Percentiles rank a stretch among this genome's conserved stretches.
phyloP scores from a whole-genome alignment of 192 early-diverging fungal species.

The Coemansia sp. region DNA sequence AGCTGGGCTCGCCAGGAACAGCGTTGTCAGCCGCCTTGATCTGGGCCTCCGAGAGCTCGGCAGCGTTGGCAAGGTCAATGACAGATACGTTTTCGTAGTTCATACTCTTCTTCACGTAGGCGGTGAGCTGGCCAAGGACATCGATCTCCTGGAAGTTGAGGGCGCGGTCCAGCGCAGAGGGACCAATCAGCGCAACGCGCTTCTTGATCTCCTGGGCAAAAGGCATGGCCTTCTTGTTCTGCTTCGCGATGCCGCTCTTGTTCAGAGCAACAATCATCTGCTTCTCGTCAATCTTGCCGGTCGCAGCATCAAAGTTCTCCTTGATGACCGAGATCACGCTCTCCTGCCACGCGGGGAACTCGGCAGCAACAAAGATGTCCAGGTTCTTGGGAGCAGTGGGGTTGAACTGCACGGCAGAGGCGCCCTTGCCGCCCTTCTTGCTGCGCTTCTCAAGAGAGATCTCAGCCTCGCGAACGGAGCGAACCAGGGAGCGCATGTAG shows the following conservation, averaged over 20 bases:
- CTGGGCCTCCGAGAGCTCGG: slow-evolving; percentile 22
- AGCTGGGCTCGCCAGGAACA: slow-evolving; percentile 46
- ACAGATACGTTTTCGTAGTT: slow-evolving; percentile 57
- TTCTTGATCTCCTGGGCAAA: slow-evolving; percentile 92
- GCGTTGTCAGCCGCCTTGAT: slow-evolving; percentile 27
- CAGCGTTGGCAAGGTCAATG: slow-evolving; percentile 41
- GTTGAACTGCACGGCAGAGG: slow-evolving; percentile 52
- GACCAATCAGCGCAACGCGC: slow-evolving; percentile 62
- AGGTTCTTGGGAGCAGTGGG: slow-evolving; percentile 63
- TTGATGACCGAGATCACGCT: slow-evolving; percentile 55
- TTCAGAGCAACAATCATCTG: slow-evolving; percentile 66
- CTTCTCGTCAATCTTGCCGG: slow-evolving; percentile 66
- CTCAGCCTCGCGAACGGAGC: slow-evolving; percentile 79
- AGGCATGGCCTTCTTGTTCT: slow-evolving; percentile 94
- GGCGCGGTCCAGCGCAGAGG: slow-evolving; percentile 72
- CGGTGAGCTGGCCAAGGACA: slow-evolving; percentile 53
- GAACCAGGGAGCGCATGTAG: slow-evolving; percentile 74
- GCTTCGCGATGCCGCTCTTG: slow-evolving; percentile 70
- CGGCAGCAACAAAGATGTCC: slow-evolving; percentile 72
- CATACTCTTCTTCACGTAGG: slow-evolving; percentile 58
- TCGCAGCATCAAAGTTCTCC: slow-evolving; percentile 55
- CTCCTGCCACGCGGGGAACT: slow-evolving; percentile 96
- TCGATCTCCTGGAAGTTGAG: slow-evolving; percentile 80
- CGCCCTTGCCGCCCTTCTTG: slow-evolving; percentile 70
- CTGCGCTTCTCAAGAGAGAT: slow-evolving; percentile 52